phyloP scores from a whole-genome alignment of 225 moss, liverwort and hornwort species.

The Bryum argenteum region DNA sequence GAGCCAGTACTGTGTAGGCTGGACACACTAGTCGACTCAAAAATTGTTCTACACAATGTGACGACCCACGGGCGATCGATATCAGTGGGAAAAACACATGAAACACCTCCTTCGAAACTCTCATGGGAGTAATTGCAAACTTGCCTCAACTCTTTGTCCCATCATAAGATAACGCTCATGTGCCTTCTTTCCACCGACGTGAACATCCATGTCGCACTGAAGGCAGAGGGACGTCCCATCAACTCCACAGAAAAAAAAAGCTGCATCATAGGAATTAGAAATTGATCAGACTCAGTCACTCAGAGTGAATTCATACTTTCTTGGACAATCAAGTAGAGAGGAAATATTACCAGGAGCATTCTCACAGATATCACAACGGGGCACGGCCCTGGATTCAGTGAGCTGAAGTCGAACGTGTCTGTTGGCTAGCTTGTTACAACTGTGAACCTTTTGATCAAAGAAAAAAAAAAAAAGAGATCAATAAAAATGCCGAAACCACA shows the following conservation, averaged over 20 bases:
- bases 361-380: conserved; percentile 97
- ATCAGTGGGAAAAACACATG: background rate
- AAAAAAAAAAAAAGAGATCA: background rate
- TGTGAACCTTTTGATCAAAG: conserved; percentile 67
- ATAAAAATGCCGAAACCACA: background rate
- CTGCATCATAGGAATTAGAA: conserved; percentile 49
- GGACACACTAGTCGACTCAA: too few species aligned
- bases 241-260: conserved; percentile 94
- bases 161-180: conserved; percentile 93
- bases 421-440: conserved; percentile 92
- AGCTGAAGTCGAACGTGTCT: conserved; percentile 92
- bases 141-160: conserved; percentile 94
- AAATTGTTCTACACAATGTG: background rate
- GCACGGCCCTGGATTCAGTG: conserved; percentile 82
- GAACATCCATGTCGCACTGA: conserved; percentile 98
- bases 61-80: background rate
- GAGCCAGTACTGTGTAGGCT: too few species aligned
- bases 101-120: background rate
- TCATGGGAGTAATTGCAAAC: conserved; percentile 18
- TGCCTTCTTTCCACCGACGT: conserved; percentile 89
- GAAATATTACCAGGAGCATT: conserved; percentile 72
- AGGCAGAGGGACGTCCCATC: conserved; percentile 97
- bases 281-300: background rate
- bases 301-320: background rate
- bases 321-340: background rate